Evolutionary conservation across 495 filamentous ascomycete species (phyloP).

Genomic region (Astrocystis sublimbata): DNA sequence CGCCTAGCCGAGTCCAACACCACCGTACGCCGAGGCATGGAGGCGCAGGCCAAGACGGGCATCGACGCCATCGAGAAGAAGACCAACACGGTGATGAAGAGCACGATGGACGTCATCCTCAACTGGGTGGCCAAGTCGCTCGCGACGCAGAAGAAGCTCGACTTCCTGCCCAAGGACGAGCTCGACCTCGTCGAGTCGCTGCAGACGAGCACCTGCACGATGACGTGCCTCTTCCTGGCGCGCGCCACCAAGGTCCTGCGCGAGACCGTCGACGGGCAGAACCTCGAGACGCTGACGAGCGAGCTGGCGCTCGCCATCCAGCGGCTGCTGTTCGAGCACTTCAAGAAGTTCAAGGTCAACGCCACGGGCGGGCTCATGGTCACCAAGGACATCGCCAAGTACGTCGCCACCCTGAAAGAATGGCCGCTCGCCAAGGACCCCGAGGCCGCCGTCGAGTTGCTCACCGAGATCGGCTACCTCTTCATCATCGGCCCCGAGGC

Average conservation of each 20-base stretch:
- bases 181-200: conserved; percentile 76
- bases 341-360: conserved; percentile 89
- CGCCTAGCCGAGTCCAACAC: conserved; percentile 85
- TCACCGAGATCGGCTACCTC: conserved; percentile 92
- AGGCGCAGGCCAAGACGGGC: conserved; percentile 72
- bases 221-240: conserved; percentile 73
- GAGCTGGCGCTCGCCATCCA: conserved; percentile 83
- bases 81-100: conserved; percentile 81
- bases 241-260: conserved; percentile 61
- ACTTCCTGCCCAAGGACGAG: conserved; percentile 90
- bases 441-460: conserved; percentile 71
- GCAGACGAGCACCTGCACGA: conserved; percentile 81
- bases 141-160: conserved; percentile 79
- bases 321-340: conserved; percentile 79
- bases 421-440: conserved; percentile 76
- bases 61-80: conserved; percentile 84
- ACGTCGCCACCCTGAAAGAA: conserved; percentile 75
- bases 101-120: conserved; percentile 78
- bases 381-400: conserved; percentile 91
- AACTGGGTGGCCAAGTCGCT: conserved; percentile 78
- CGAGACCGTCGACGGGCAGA: conserved; percentile 73
- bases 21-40: conserved; percentile 86
- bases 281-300: conserved; percentile 73
- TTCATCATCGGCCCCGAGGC: conserved; percentile 95
- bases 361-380: conserved; percentile 92